Evolutionary conservation across 345 rosid species (phyloP), one percentile per base, ranked within the genome.

Genomic region (Anastatica hierochuntica): DNA sequence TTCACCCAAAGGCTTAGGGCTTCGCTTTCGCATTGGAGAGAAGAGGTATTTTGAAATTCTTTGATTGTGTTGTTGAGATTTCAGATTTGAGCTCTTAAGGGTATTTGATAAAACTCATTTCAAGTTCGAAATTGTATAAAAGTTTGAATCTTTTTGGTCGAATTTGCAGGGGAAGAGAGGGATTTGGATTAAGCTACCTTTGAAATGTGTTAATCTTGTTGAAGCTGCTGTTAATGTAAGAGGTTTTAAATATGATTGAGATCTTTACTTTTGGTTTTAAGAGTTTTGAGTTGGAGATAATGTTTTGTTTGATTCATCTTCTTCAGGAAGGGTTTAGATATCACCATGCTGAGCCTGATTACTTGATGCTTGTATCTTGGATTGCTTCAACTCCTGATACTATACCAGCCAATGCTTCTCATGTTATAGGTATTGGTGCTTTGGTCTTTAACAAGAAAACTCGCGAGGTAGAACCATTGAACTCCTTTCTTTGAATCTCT

Each of bases 311-410:
- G 37, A 9, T 30, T 14, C n/a, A 6, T 5, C 6, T 29, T 29
- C 58, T 68, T 43, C 76, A 84, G 92, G 79, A 74, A 65, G 92
- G 87, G 43, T 83, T 83, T 67, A 60, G 68, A 55, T 83, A 70
- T 54, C 92, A 83, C 43, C 84, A 83, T 14, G 87, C 92, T 0
- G 92, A 83, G 58, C 63, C 85, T 26, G 72, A 76, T 31, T 89
- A 83, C 68, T 40, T 89, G 63, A 89, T 89, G 97, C 77, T 89
- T 21, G 89, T 81, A 2, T 20, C 58, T 11, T 89, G 97, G 97
- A 68, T 85, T 45, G 50, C 80, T 35, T 11, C 62, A 0, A 57
- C 63, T 5, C 18, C 63, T 1, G 70, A 74, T 52, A 74, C 79
- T 2, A 39, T 89, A 42, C 95, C 95, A 10, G 52, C 34, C 38